Evolutionary conservation across 2,329 filamentous ascomycete genomes (phyloP).

Genomic region (Setomelanomma holmii): DNA sequence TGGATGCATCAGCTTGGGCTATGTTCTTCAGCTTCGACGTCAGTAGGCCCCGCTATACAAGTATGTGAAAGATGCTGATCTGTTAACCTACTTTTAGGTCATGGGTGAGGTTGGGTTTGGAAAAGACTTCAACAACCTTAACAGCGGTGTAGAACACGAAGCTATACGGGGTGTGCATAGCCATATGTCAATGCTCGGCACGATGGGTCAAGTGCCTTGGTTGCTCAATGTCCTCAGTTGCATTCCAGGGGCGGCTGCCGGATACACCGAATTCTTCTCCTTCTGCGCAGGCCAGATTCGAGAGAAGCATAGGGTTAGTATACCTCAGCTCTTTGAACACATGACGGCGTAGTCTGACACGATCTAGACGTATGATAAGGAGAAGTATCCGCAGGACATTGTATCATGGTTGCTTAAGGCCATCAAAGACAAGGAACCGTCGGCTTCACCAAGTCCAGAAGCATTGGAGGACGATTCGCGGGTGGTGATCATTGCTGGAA

Average conservation of each 20-base stretch:
- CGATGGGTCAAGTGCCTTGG: conserved; percentile 48
- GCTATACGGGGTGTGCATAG: conserved; percentile 46
- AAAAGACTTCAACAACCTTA: conserved; percentile 34
- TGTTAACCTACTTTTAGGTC: too few species aligned
- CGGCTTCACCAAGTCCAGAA: conserved; percentile 40
- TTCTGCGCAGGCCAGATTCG: conserved; percentile 39
- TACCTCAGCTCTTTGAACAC: too few species aligned
- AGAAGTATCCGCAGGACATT: conserved; percentile 46
- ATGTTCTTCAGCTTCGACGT: conserved; percentile 40
- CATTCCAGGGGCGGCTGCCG: conserved; percentile 39
- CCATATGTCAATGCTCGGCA: conserved; percentile 40
- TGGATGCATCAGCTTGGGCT: conserved; percentile 31
- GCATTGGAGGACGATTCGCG: conserved; percentile 45
- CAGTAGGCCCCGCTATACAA: too few species aligned
- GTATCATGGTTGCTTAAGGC: conserved; percentile 52
- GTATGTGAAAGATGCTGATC: too few species aligned
- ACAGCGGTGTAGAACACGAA: conserved; percentile 30
- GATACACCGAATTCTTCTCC: conserved; percentile 38
- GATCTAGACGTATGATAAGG: conserved; percentile 28
- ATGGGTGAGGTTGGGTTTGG: conserved; percentile 39
- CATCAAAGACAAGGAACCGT: conserved; percentile 45
- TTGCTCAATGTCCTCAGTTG: conserved; percentile 38
- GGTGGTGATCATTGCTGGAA: conserved; percentile 47
- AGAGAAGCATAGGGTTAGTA: conserved; percentile 42
- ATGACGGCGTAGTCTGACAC: too few species aligned